Conservation (phyloP, 371 early-diverging fungal species). For the Umbelopsis sp. region DNA sequence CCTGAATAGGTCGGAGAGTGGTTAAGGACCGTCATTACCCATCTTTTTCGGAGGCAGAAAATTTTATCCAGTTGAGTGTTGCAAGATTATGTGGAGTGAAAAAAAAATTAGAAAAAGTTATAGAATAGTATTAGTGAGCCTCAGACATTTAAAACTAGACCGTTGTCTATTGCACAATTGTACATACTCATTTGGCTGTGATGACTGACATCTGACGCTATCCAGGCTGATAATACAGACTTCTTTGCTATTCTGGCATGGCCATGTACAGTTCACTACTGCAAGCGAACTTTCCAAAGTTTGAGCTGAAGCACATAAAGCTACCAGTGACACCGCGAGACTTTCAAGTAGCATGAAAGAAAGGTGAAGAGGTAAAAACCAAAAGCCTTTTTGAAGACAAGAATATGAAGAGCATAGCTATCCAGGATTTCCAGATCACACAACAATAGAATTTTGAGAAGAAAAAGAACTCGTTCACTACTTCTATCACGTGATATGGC, state of each 20-base stretch:
- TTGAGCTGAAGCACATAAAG: slow-evolving; percentile 1
- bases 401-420: slow-evolving; percentile 11
- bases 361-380: not conserved
- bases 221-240: not conserved
- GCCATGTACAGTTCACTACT: slow-evolving; percentile 16
- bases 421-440: slow-evolving; percentile 13
- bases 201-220: slow-evolving; percentile 4
- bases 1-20: slow-evolving; percentile 10
- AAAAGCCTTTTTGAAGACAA: slow-evolving; percentile 6
- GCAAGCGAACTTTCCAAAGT: slow-evolving; percentile 2
- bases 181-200: slow-evolving; percentile 6
- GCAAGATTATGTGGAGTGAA: not conserved
- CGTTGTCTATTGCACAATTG: not conserved
- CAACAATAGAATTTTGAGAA: slow-evolving; percentile 15
- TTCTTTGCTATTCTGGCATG: not conserved
- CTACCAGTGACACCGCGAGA: not conserved
- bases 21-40: slow-evolving; percentile 13
- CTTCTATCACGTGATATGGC: not conserved
- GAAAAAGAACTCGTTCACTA: not conserved
- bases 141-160: not conserved
- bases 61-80: not conserved
- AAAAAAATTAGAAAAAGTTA: not conserved
- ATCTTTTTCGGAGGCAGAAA: not conserved
- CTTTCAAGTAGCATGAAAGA: slow-evolving; percentile 2
- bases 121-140: not conserved